Percentiles rank a stretch among this genome's conserved stretches.
These are phyloP conservation scores for Neophaeococcomyces mojaviensis DNA, from an alignment of 2,329 filamentous ascomycete genomes.

Conservation along the genomic window DNA sequence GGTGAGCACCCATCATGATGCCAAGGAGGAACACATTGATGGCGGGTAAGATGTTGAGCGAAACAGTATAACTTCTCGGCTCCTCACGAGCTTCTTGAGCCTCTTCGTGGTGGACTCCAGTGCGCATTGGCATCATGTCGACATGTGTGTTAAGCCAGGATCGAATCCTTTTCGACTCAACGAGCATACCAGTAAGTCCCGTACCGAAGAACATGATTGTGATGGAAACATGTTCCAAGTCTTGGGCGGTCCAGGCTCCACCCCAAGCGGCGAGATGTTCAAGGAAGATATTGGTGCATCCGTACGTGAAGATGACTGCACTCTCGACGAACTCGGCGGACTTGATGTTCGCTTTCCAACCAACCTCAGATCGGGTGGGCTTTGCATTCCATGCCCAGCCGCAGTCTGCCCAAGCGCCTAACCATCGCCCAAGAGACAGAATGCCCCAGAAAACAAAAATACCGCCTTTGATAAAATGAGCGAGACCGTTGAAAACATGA, in stretches of 20 bases:
- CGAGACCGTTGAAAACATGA: slow-evolving; percentile 72
- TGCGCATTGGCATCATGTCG: slow-evolving; percentile 32
- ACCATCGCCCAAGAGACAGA: slow-evolving; percentile 79
- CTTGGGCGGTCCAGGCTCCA: slow-evolving; percentile 63
- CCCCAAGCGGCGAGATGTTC: slow-evolving; percentile 76
- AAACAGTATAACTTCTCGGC: slow-evolving; percentile 63
- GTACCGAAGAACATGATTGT: slow-evolving; percentile 90
- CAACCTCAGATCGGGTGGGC: slow-evolving; percentile 50
- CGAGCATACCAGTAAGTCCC: slow-evolving; percentile 74
- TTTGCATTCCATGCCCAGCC: slow-evolving; percentile 95
- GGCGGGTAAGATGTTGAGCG: slow-evolving; percentile 81
- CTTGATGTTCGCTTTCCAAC: slow-evolving; percentile 54
- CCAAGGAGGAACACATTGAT: slow-evolving; percentile 81
- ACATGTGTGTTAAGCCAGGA: slow-evolving; percentile 46
- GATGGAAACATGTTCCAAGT: slow-evolving; percentile 88
- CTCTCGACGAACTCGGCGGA: slow-evolving; percentile 87
- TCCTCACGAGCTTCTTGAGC: slow-evolving; percentile 44
- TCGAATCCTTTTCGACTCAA: slow-evolving; percentile 66
- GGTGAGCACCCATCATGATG: slow-evolving; percentile 91
- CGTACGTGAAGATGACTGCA: slow-evolving; percentile 82
- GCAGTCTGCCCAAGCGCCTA: slow-evolving; percentile 79
- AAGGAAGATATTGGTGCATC: slow-evolving; percentile 81
- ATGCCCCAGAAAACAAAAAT: slow-evolving; percentile 93
- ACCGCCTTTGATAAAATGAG: slow-evolving; percentile 89
- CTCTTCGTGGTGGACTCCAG: slow-evolving; percentile 22